Conservation (phyloP, 2,329 filamentous ascomycete genomes). For the Beauveria sp. region DNA sequence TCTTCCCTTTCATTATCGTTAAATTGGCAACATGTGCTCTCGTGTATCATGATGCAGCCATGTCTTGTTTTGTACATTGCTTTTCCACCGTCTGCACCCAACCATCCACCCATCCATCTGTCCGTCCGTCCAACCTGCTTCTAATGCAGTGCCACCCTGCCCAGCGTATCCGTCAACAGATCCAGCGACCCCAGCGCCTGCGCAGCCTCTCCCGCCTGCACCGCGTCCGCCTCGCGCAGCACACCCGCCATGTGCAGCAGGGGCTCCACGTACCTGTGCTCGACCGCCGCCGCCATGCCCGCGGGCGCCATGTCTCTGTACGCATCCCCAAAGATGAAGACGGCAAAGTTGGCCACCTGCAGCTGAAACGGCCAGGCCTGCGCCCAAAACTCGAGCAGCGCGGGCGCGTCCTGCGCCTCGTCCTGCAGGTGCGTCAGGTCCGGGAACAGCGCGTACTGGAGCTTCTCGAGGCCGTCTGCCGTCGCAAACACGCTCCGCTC, state of each 20-base stretch:
- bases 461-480: slow-evolving; percentile 47
- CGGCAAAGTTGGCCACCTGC: slow-evolving; percentile 53
- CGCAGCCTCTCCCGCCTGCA: slow-evolving; percentile 23
- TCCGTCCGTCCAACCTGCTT: neutral
- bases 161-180: slow-evolving; percentile 35
- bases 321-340: slow-evolving; percentile 43
- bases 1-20: neutral
- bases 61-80: neutral
- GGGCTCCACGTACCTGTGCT: slow-evolving; percentile 51
- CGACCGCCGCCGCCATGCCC: slow-evolving; percentile 49
- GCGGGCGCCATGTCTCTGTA: slow-evolving; percentile 43
- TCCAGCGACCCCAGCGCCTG: slow-evolving; percentile 23
- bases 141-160: slow-evolving; percentile 32
- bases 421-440: slow-evolving; percentile 41
- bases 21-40: neutral
- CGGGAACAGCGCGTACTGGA: slow-evolving; percentile 57
- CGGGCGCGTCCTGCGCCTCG: slow-evolving; percentile 25
- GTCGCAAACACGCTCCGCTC: slow-evolving; percentile 36
- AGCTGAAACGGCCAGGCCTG: slow-evolving; percentile 48
- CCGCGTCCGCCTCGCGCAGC: slow-evolving; percentile 23
- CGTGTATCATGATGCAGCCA: slow-evolving; percentile 14
- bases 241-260: slow-evolving; percentile 36
- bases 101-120: no score
- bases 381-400: slow-evolving; percentile 43
- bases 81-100: neutral